Conservation (phyloP, 495 filamentous ascomycete species). For the Neurospora sp. region DNA sequence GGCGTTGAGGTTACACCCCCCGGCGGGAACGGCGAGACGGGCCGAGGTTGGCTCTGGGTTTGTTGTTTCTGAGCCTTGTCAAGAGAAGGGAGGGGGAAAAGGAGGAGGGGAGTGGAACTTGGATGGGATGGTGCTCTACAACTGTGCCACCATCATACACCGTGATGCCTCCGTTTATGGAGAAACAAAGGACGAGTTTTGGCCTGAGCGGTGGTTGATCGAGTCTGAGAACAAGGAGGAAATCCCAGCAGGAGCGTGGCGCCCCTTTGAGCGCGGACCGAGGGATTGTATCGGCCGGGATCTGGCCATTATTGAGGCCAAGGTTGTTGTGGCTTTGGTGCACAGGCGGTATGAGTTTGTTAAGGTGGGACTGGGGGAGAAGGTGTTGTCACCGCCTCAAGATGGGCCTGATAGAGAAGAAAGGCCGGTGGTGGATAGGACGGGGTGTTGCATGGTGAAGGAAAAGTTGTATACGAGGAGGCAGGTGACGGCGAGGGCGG, state of each 20-base stretch:
- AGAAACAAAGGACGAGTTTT: constrained; percentile 45
- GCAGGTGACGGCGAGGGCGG: constrained; percentile 28
- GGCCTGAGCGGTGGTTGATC: constrained; percentile 53
- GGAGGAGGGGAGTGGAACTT: constrained; percentile 47
- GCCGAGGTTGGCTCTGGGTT: constrained; percentile 21
- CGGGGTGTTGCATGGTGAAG: constrained; percentile 31
- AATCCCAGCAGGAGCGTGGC: constrained; percentile 33
- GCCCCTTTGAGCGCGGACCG: constrained; percentile 47
- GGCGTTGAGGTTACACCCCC: constrained; percentile 35
- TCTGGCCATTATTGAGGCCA: constrained; percentile 36
- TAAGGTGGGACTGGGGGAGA: constrained; percentile 37
- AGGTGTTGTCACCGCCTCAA: no score
- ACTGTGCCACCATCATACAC: constrained; percentile 43
- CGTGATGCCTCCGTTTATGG: constrained; percentile 48
- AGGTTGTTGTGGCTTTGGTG: constrained; percentile 27
- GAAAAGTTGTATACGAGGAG: constrained; percentile 33
- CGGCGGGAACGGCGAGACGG: constrained; percentile 29
- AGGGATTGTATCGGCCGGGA: constrained; percentile 49
- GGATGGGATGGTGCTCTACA: constrained; percentile 43
- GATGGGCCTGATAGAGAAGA: no score
- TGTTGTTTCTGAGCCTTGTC: neutral
- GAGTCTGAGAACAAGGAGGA: constrained; percentile 20
- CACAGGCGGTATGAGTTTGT: constrained; percentile 32
- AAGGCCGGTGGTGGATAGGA: constrained; percentile 24
- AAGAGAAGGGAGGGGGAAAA: constrained; percentile 17